Conservation (phyloP, 768 basidiomycete species). For the Tylopilus felleus region DNA sequence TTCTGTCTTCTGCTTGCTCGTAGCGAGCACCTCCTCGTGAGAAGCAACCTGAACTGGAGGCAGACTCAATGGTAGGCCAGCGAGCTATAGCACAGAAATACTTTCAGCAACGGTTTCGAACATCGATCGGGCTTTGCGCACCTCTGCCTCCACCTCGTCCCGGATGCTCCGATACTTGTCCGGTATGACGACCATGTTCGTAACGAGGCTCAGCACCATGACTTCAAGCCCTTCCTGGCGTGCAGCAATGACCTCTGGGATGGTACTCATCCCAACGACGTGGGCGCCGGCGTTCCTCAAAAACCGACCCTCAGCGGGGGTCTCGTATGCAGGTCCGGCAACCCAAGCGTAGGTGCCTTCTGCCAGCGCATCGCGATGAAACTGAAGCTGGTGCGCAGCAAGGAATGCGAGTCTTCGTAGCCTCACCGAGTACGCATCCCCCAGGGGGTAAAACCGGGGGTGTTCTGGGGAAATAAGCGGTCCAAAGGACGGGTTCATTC, state of each 20-base stretch:
- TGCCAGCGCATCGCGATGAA: slow-evolving; percentile 54
- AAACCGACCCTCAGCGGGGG: slow-evolving; percentile 81
- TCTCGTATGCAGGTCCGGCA: slow-evolving; percentile 86
- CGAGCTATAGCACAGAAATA: slow-evolving; percentile 42
- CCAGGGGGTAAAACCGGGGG: slow-evolving; percentile 79
- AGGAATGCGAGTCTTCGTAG: slow-evolving; percentile 73
- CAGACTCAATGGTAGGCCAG: slow-evolving; percentile 48
- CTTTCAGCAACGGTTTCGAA: slow-evolving; percentile 1
- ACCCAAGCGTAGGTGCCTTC: slow-evolving; percentile 93
- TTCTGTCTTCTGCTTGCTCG: slow-evolving; percentile 65
- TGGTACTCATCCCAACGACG: slow-evolving; percentile 93
- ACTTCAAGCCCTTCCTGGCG: slow-evolving; percentile 72
- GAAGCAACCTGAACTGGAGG: slow-evolving; percentile 52
- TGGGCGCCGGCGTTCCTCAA: slow-evolving; percentile 73
- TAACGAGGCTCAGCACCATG: slow-evolving; percentile 79
- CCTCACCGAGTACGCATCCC: slow-evolving; percentile 72
- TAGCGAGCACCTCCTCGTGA: slow-evolving; percentile 73
- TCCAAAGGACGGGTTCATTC: slow-evolving; percentile 78
- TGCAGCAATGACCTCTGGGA: slow-evolving; percentile 84
- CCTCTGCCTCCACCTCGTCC: slow-evolving; percentile 77
- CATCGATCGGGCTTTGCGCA: slow-evolving; percentile 27
- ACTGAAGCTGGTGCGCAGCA: slow-evolving; percentile 59
- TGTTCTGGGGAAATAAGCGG: slow-evolving; percentile 54
- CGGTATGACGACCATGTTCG: slow-evolving; percentile 79
- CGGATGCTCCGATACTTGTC: slow-evolving; percentile 62